Conservation (phyloP, 805 yeast genomes). For the Tetrapisispora arboricola region DNA sequence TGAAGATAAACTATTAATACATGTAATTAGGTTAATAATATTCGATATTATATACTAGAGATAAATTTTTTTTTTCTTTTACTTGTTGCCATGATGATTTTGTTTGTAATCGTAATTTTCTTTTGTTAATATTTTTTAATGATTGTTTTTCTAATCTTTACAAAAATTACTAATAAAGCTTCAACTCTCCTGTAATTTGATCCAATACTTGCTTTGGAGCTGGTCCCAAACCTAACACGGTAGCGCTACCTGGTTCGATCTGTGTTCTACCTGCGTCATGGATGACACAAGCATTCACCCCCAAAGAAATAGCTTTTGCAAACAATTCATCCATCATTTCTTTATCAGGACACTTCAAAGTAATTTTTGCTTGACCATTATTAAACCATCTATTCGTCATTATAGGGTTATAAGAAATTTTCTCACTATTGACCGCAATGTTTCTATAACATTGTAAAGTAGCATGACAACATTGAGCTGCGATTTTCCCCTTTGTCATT, state of each 20-base stretch:
- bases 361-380: conserved; percentile 88
- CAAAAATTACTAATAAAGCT: conserved; percentile 42
- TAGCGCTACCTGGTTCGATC: conserved; percentile 90
- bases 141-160: not conserved
- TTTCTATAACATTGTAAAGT: conserved; percentile 78
- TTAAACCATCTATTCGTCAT: conserved; percentile 67
- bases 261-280: conserved; percentile 98
- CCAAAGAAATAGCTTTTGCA: conserved; percentile 71
- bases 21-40: not conserved
- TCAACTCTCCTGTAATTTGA: conserved; percentile 68
- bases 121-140: not conserved
- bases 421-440: conserved; percentile 41
- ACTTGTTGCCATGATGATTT: too few species aligned
- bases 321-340: conserved; percentile 65
- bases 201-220: conserved; percentile 80
- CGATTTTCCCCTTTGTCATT: conserved; percentile 92
- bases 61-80: too few species aligned
- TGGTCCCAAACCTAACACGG: conserved; percentile 95
- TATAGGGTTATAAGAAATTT: conserved; percentile 46
- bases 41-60: too few species aligned
- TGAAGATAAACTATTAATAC: not conserved
- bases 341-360: conserved; percentile 60
- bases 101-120: too few species aligned
- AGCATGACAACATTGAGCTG: conserved; percentile 98
- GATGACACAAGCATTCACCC: conserved; percentile 68